Conservation (phyloP, 345 rosid genomes). For the sweet orange (Citrus sinensis) region DVS_A1.0 CM039168.1:3193001-3193500, state of each 20-base stretch:
- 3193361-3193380: conserved; percentile 25
- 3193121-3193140: conserved; percentile 10
- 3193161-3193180: conserved; percentile 87
- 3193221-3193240: conserved; percentile 78
- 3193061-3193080: neutral
- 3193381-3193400: conserved; percentile 75
- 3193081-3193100: neutral
- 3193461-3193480: too few species aligned
- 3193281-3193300: neutral
- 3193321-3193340: conserved; percentile 72
- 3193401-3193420: conserved; percentile 83
- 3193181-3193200: conserved; percentile 44
- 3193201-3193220: conserved; percentile 89
- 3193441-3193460: too few species aligned
- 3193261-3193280: neutral
- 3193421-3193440: neutral
- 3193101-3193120: conserved; percentile 1
- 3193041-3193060: too few species aligned
- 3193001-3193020: too few species aligned
- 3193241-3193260: conserved; percentile 8
- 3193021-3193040: too few species aligned
- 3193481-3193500: neutral
- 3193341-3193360: conserved; percentile 46
- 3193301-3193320: conserved; percentile 1
- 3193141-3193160: conserved; percentile 56